Evolutionary conservation across 768 basidiomycete genomes (phyloP), one percentile per base, ranked within the genome.

Genomic region (Dacryopinax spathularia): DNA sequence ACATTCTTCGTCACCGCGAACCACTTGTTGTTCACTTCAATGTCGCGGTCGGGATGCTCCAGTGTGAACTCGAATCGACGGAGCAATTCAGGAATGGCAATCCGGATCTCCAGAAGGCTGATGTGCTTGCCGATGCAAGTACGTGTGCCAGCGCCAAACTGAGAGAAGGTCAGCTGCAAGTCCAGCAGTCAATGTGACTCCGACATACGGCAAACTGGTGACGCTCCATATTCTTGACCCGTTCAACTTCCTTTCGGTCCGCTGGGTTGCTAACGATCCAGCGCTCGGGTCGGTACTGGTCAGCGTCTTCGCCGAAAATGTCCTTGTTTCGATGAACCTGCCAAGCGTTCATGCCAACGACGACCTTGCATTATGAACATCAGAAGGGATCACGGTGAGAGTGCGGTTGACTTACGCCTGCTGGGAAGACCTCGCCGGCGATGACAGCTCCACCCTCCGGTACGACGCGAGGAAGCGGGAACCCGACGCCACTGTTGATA

Each of bases 51-150:
- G 4, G 39, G 39, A 22, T 41, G 18, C 39, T 41, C 39, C 39
- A 41, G 18, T 15, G 39, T 41, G 22, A 41, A 41, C 7, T 41
- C 39, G 22, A 41, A 41, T 15, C 39, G 39, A 18, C 39, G 39
- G 7, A 41, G 5, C 4, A 41, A 22, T 18, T 41, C 39, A 4
- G 39, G 39, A 7, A 41, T 41, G 6, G 39, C 39, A 41, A 41
- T 41, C 6, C 39, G 39, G 41, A 68, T 48, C 59, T 68, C 67
- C 65, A 68, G 61, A 15, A 68, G 60, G 12, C 66, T 65, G 33
- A 68, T 62, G 56, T 65, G 64, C 65, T 68, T 66, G 33, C 29
- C 33, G 1, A 25, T 15, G 56, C 56, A 60, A 7, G 25, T 29
- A 10, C 56, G 56, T n/a, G 56, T 33, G 56, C 56, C 56, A 10